Percentiles rank a stretch among this genome's conserved stretches.
These are phyloP conservation scores for Penicillium sclerotiorum DNA, from an alignment of 2,329 filamentous ascomycete species.

Conservation along the genomic window DNA sequence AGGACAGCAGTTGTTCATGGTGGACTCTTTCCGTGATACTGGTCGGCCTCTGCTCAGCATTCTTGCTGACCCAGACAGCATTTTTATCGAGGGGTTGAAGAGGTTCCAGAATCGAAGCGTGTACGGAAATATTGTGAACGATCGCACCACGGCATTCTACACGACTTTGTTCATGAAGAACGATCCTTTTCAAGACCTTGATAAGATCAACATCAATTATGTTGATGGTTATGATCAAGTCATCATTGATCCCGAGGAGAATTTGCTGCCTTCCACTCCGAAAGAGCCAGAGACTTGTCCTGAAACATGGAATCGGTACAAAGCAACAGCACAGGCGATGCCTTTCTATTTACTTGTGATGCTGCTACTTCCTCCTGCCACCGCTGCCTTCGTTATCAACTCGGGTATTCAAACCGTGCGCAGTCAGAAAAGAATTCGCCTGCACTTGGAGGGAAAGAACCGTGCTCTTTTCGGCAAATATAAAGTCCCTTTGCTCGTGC, in stretches of 20 bases:
- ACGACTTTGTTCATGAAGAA: slow-evolving; percentile 76
- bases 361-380: slow-evolving; percentile 73
- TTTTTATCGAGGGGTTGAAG: slow-evolving; percentile 79
- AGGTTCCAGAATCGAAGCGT: slow-evolving; percentile 75
- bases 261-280: slow-evolving; percentile 33
- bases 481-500: slow-evolving; percentile 73
- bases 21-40: slow-evolving; percentile 83
- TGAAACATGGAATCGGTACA: slow-evolving; percentile 37
- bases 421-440: slow-evolving; percentile 71
- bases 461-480: slow-evolving; percentile 71
- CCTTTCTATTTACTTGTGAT: slow-evolving; percentile 67
- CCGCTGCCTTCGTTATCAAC: slow-evolving; percentile 73
- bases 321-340: slow-evolving; percentile 53
- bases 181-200: slow-evolving; percentile 73
- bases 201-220: slow-evolving; percentile 71
- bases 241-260: slow-evolving; percentile 63
- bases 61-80: slow-evolving; percentile 78
- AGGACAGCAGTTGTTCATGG: slow-evolving; percentile 82
- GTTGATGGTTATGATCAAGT: slow-evolving; percentile 73
- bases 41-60: slow-evolving; percentile 77
- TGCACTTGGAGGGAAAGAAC: slow-evolving; percentile 72
- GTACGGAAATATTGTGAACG: slow-evolving; percentile 87
- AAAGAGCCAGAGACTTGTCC: slow-evolving; percentile 25
- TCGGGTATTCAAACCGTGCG: slow-evolving; percentile 74
- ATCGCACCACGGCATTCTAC: slow-evolving; percentile 78